Base-by-base conservation (phyloP, 805 yeast species). In the Lipomyces japonicus region DNA sequence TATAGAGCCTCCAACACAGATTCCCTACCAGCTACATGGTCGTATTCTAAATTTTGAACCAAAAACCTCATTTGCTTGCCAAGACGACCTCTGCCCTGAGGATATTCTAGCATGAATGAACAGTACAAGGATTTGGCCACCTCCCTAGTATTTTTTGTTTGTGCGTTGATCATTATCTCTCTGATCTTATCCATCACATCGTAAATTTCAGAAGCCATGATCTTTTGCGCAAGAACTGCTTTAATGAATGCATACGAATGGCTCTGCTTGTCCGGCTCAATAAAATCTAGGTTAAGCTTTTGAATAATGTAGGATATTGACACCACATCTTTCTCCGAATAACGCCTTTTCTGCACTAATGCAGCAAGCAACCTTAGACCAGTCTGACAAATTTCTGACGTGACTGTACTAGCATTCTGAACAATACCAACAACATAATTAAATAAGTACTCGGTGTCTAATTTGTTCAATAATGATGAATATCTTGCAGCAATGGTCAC, bases 31-130 rank as follows among this genome's bases (percentile, higher is more conserved):
- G 79, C 75, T 50, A 85, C 85, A 2, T 95, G 81, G 3, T 95
- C 90, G 64, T 93, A 93, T 22, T 81, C 76, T 56, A 93, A 71
- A 65, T 93, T 93, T 48, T 79, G 79, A 6, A 90, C 85, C 67
- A 93, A 73, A 63, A 84, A 81, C 56, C 82, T 80, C 68, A 91
- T 82, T 57, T 87, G 95, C 60, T 83, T 86, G 56, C 86, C 93
- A 42, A 93, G 66, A 57, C 87, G 78, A 3, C 91, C 89, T 60
- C 82, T 76, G 28, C 97, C 89, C 70, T 91, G 97, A 61, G 95
- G 97, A 63, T 86, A 93, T 61, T 89, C 96, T 84, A 88, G 84
- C 63, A 93, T 69, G 61, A 93, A 93, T 61, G 82, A 89, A 65
- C 80, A 84, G 64, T 81, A 93, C 1, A 85, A 80, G 57, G 86